Percentiles rank a stretch among this genome's conserved stretches.
Evolutionary conservation across 2,329 filamentous ascomycete species (phyloP).

Genomic region (Emergomyces orientalis): DNA sequence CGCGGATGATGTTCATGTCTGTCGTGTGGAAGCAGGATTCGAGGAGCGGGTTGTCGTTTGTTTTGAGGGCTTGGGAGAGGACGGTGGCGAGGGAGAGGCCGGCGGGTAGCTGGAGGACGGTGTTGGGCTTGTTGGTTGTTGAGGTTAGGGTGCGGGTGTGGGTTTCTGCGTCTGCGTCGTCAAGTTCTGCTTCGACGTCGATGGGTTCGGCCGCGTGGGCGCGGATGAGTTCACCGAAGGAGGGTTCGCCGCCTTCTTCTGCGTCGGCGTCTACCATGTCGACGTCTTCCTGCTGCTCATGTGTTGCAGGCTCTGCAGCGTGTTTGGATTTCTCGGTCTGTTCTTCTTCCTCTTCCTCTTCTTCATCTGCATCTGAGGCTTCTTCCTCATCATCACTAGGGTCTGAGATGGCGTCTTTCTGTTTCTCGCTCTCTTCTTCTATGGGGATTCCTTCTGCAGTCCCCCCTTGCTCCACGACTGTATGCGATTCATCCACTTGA

Average conservation of each 20-base stretch:
- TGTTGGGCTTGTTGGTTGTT: constrained; percentile 31
- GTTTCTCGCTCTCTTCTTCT: constrained; percentile 25
- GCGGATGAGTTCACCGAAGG: constrained; percentile 79
- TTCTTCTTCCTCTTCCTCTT: constrained; percentile 15
- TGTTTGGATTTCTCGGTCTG: constrained; percentile 13
- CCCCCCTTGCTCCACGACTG: constrained; percentile 44
- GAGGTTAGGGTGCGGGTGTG: constrained; percentile 31
- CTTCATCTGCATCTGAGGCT: constrained; percentile 13
- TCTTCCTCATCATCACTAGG: constrained; percentile 21
- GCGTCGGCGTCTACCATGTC: constrained; percentile 33
- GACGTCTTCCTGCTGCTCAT: constrained; percentile 21
- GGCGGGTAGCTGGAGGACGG: constrained; percentile 50
- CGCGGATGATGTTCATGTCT: constrained; percentile 66
- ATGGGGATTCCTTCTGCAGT: constrained; percentile 35
- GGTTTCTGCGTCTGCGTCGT: constrained; percentile 30
- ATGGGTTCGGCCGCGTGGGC: constrained; percentile 60
- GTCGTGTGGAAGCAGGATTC: constrained; percentile 82
- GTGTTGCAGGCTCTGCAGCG: constrained; percentile 11
- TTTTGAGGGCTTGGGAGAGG: constrained; percentile 85
- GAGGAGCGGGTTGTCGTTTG: constrained; percentile 79
- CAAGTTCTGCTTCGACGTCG: constrained; percentile 55
- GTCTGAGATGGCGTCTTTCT: constrained; percentile 21
- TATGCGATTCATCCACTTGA: constrained; percentile 49
- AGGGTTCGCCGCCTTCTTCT: constrained; percentile 48
- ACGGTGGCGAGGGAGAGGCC: constrained; percentile 81